Evolutionary conservation across 148 eudicot species (phyloP), one percentile per base, ranked within the genome.

Genomic region (Rhododendron henanense): DNA sequence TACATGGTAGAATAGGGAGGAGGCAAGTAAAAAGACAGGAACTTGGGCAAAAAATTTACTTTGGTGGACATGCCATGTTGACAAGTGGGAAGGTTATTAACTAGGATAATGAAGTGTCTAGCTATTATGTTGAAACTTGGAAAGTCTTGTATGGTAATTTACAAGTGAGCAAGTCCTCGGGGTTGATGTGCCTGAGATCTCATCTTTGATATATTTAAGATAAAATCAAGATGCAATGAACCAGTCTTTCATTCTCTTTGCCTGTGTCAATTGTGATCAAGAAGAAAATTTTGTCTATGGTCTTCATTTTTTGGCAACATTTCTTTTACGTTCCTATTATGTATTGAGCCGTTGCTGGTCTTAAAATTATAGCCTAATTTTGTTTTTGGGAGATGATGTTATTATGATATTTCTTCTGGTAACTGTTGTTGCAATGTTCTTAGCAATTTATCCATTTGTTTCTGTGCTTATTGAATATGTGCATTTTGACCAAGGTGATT

Each of bases 371-470:
- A 65, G 33, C 73, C 33, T 25, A 65, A 65, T n/a, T n/a, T 65
- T n/a, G 14, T 65, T 65, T n/a, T 2, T n/a, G 33, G n/a, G 14
- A 10, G 73, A 65, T 23, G 73, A 65, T n/a, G 15, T 65, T 19
- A n/a, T n/a, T 65, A n/a, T n/a, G 33, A 65, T 65, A 25, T n/a
- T 65, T 65, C 10, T 0, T 25, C 31, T n/a, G 73, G 73, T n/a
- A 9, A 65, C 28, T 63, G 10, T n/a, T n/a, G 73, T 57, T 33
- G 25, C 61, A 81, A 55, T 35, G 25, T 23, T 57, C 48, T 59
- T 82, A 59, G 25, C 57, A 45, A 10, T 87, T 31, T 73, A 15
- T 89, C 74, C 35, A 25, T 35, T 67, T 67, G 74, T 3, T 67
- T 67, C 33, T 25, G 74, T 67, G 28, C 33, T 25, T 67, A 67